Evolutionary conservation across 371 early-diverging fungal species (phyloP), one percentile per base, ranked within the genome.

Genomic region (Lichtheimia hyalospora): DNA sequence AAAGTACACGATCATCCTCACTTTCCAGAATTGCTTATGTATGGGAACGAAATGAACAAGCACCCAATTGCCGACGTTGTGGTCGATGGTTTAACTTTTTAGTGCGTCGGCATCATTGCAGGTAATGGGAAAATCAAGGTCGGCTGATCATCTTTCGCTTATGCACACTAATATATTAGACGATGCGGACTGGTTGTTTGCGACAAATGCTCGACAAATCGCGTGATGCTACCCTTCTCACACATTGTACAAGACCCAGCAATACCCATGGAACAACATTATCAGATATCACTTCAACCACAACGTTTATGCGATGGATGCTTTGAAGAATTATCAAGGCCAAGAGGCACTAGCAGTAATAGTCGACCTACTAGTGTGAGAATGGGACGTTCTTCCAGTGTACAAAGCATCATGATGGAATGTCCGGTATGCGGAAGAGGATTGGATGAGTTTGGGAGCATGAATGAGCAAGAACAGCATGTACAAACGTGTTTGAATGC

Each of bases 121-220:
- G 61, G 61, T 61, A 49, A 13, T 15, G 44, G 2, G 25, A 21
- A 42, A 24, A 52, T 24, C 12, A 3, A 18, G 21, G 23, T 28
- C 43, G 20, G 58, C 39, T 34, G 27, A 14, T n/a, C 23, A 34
- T 16, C 3, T 2, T 8, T 34, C 34, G 10, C 34, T 34, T 34
- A 7, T 51, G 18, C 39, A 58, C 16, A 7, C 49, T n/a, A 40
- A 13, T 39, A 1, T 21, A 48, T 10, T 28, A 61, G 91, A 66
- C 87, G 91, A 18, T 94, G 94, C 77, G 93, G 94, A 15, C 70
- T 83, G 10, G 81, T 93, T 55, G 87, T 89, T 27, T 94, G 94
- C 69, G 90, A 89, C 69, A 69, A 73, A 12, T 92, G 90, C 58
- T 87, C 89, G 6, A 77, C 75, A 23, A 67, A 71, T 2, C 79